Conservation (phyloP, 768 basidiomycete species). For the Fistulinella prunicolor region DNA sequence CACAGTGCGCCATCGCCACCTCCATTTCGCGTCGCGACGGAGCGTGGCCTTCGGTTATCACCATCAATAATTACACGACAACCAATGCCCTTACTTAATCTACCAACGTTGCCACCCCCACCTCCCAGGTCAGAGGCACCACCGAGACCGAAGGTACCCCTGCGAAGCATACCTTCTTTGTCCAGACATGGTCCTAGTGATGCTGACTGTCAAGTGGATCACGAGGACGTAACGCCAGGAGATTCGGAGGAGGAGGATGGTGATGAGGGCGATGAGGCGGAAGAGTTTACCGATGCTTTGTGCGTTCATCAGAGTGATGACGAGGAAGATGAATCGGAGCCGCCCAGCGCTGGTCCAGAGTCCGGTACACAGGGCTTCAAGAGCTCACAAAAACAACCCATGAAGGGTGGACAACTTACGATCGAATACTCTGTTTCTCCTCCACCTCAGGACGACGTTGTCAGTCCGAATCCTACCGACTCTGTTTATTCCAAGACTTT, state of each 20-base stretch:
- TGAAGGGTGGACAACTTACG: slow-evolving; percentile 1
- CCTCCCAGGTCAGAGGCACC: slow-evolving; percentile 11
- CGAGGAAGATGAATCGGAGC: slow-evolving; percentile 32
- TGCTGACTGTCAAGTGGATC: slow-evolving; percentile 21
- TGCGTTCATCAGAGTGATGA: slow-evolving; percentile 37
- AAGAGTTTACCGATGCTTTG: slow-evolving; percentile 35
- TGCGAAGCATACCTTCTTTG: slow-evolving; percentile 56
- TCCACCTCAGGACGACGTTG: not conserved
- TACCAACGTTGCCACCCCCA: slow-evolving; percentile 46
- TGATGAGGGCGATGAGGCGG: slow-evolving; percentile 34
- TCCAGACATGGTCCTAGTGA: slow-evolving; percentile 36
- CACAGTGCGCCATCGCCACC: slow-evolving; percentile 17
- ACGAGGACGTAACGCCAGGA: slow-evolving; percentile 17
- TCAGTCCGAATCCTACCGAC: slow-evolving; percentile 1
- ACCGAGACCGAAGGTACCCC: slow-evolving; percentile 27
- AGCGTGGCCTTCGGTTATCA: slow-evolving; percentile 41
- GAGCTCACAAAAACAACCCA: slow-evolving; percentile 11
- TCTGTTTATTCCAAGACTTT: slow-evolving; percentile 7
- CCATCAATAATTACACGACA: slow-evolving; percentile 45
- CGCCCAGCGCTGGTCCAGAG: slow-evolving; percentile 20
- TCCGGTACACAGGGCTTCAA: slow-evolving; percentile 7
- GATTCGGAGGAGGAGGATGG: slow-evolving; percentile 35
- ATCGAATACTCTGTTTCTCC: slow-evolving; percentile 4
- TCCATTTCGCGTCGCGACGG: slow-evolving; percentile 25
- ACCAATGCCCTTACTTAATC: slow-evolving; percentile 45